These are phyloP conservation scores for Phaffomyces opuntiae DNA, from an alignment of 805 yeast species.

Conservation along the genomic window DNA sequence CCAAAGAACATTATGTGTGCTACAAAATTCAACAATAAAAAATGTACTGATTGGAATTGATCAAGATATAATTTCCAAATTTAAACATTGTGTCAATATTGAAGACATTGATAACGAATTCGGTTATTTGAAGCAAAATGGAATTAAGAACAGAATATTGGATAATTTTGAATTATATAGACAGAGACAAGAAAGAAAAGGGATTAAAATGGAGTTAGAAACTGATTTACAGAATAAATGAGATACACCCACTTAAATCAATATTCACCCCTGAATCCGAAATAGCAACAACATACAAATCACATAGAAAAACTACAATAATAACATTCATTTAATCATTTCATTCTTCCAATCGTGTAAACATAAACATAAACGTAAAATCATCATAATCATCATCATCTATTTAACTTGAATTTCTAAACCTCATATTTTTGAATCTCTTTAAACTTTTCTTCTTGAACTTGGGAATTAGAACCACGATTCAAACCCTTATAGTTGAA, in stretches of 20 bases:
- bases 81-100: conserved; percentile 7
- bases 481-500: conserved; percentile 37
- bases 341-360: background rate
- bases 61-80: conserved; percentile 6
- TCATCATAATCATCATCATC: conserved; percentile 2
- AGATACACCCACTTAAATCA: background rate
- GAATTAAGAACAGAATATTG: conserved; percentile 71
- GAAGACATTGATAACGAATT: conserved; percentile 47
- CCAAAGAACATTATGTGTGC: conserved; percentile 80
- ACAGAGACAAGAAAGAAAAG: conserved; percentile 82
- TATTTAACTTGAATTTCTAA: background rate
- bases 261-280: background rate
- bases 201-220: conserved; percentile 64
- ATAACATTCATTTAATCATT: too few species aligned
- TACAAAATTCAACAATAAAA: conserved; percentile 83
- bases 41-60: conserved; percentile 48
- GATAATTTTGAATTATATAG: conserved; percentile 63
- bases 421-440: conserved; percentile 7
- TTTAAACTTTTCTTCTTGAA: conserved; percentile 33
- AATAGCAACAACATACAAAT: background rate
- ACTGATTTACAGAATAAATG: conserved; percentile 3
- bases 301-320: background rate
- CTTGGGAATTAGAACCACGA: conserved; percentile 43
- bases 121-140: conserved; percentile 57
- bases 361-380: background rate